Evolutionary conservation across 2,329 filamentous ascomycete genomes (phyloP).

Genomic region (Microsporum audouinii): DNA sequence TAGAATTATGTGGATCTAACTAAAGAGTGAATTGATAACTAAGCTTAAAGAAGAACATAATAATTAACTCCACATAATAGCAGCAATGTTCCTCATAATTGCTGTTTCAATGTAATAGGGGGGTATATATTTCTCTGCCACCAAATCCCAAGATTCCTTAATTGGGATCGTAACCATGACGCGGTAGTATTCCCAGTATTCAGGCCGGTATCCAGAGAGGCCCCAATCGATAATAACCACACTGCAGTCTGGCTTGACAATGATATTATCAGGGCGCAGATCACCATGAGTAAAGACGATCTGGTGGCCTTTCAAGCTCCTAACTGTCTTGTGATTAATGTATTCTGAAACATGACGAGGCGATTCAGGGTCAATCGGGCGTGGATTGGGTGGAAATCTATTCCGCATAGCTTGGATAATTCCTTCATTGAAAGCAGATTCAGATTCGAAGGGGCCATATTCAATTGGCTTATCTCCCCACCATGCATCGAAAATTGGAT

Average conservation of each 20-base stretch:
- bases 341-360: not conserved
- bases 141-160: slow-evolving; percentile 14
- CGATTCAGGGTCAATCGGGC: not conserved
- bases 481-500: slow-evolving; percentile 6
- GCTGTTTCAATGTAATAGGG: slow-evolving; percentile 15
- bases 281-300: slow-evolving; percentile 21
- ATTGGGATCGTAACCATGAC: slow-evolving; percentile 9
- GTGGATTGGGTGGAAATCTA: not conserved
- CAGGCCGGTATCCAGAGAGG: slow-evolving; percentile 19
- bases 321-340: slow-evolving; percentile 14
- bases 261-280: slow-evolving; percentile 19
- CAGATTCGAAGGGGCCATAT: slow-evolving; percentile 9
- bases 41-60: too few relatives aligned
- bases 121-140: slow-evolving; percentile 17
- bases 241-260: slow-evolving; percentile 17
- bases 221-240: slow-evolving; percentile 21
- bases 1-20: too few relatives aligned
- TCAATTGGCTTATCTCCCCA: not conserved
- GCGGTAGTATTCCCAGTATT: slow-evolving; percentile 19
- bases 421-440: slow-evolving; percentile 7
- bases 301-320: slow-evolving; percentile 13
- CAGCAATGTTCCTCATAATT: not conserved
- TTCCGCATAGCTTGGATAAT: slow-evolving; percentile 6
- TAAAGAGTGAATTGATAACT: too few relatives aligned
- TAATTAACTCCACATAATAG: slow-evolving; percentile 1